Percentiles rank a stretch among this genome's conserved stretches.
Evolutionary conservation across 345 rosid species (phyloP).

Genomic region (thale cress (Arabidopsis thaliana)): DNA sequence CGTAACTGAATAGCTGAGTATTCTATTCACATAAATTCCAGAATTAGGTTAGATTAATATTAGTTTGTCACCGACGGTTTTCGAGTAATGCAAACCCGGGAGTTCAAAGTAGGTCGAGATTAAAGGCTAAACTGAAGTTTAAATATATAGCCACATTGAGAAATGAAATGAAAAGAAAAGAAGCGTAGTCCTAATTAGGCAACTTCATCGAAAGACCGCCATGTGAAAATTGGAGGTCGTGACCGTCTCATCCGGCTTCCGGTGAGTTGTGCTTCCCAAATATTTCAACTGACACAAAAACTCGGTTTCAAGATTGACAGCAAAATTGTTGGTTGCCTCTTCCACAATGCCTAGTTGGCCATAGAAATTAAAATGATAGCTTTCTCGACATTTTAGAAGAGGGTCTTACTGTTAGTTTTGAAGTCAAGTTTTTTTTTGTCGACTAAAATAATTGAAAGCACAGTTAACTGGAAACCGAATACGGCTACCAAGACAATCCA

Average conservation of each 20-base stretch:
- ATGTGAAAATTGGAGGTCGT: too few relatives aligned
- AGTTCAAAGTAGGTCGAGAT: not conserved
- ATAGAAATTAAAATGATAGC: not conserved
- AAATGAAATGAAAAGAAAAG: too few relatives aligned
- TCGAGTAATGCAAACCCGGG: not conserved
- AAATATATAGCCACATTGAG: too few relatives aligned
- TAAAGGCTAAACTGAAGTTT: not conserved
- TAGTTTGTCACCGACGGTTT: not conserved
- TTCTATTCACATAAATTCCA: not conserved
- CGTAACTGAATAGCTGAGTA: not conserved
- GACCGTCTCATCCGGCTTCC: constrained; percentile 27
- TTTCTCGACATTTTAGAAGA: too few relatives aligned
- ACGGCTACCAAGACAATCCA: too few relatives aligned
- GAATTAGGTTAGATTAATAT: not conserved
- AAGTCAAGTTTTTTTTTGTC: too few relatives aligned
- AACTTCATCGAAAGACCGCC: not conserved
- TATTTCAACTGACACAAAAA: constrained; percentile 10
- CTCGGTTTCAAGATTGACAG: constrained; percentile 9
- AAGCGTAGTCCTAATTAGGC: too few relatives aligned
- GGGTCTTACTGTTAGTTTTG: too few relatives aligned
- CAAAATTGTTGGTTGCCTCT: constrained; percentile 16
- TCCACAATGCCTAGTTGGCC: constrained; percentile 7
- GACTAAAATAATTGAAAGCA: too few relatives aligned
- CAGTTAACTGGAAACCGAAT: too few relatives aligned
- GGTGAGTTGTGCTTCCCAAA: not conserved